A percentile compares a stretch with the other conserved stretches of the same genome.
phyloP scores from a whole-genome alignment of 192 early-diverging fungal species.

The Coemansia interrupta region DNA sequence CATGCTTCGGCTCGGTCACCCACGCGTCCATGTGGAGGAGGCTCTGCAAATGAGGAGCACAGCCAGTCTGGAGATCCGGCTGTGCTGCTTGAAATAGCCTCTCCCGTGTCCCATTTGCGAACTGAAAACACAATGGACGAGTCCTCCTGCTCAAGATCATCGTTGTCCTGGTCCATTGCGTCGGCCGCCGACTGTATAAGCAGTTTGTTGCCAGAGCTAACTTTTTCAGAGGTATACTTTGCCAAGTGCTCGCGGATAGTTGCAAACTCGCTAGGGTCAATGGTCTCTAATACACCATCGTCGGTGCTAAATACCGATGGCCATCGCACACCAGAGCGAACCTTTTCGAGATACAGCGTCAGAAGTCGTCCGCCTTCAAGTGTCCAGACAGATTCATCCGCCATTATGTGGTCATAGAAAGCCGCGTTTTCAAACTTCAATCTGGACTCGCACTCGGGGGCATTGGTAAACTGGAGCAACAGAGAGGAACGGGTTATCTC shows the following conservation, averaged over 20 bases:
- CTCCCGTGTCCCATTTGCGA: constrained; percentile 36
- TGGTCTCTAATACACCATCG: constrained; percentile 60
- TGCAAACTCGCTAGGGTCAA: constrained; percentile 60
- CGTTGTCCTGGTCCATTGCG: constrained; percentile 34
- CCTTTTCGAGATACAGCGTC: constrained; percentile 62
- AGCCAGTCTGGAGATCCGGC: constrained; percentile 63
- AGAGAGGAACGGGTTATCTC: constrained; percentile 54
- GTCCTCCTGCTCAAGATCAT: constrained; percentile 25
- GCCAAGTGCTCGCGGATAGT: constrained; percentile 58
- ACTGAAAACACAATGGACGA: constrained; percentile 39
- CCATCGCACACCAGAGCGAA: constrained; percentile 61
- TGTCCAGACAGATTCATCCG: constrained; percentile 65
- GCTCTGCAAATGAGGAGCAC: constrained; percentile 42
- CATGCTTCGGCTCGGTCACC: background rate
- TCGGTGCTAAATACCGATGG: constrained; percentile 61
- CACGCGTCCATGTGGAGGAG: constrained; percentile 1
- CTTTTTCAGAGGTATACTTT: constrained; percentile 56
- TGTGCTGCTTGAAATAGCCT: constrained; percentile 43
- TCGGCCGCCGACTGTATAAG: constrained; percentile 16
- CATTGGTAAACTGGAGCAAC: constrained; percentile 32
- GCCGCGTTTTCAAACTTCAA: constrained; percentile 11
- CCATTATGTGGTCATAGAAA: constrained; percentile 50
- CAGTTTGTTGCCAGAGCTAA: constrained; percentile 1
- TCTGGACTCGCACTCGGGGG: constrained; percentile 13
- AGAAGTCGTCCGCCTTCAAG: constrained; percentile 60